Conservation (phyloP, 1,284 basidiomycete species). For the Ustilago bromivora region DNA sequence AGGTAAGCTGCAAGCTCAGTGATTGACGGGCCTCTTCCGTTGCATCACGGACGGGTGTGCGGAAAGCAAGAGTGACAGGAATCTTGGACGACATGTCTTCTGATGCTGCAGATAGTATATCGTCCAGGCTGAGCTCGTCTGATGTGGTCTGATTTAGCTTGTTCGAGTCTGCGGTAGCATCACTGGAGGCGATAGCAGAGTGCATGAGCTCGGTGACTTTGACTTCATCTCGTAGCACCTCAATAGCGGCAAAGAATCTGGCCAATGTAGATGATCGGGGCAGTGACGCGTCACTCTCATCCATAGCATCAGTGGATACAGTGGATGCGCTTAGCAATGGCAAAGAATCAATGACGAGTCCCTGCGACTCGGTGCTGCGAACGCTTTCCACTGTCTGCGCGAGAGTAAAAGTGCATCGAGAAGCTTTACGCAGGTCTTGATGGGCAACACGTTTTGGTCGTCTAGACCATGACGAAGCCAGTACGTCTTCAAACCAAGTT, state of each 20-base stretch:
- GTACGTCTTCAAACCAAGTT: slow-evolving; percentile 47
- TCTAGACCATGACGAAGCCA: slow-evolving; percentile 35
- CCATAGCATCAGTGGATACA: slow-evolving; percentile 22
- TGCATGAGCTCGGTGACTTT: slow-evolving; percentile 48
- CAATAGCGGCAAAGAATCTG: slow-evolving; percentile 45
- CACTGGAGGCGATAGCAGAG: slow-evolving; percentile 33
- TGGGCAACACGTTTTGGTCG: slow-evolving; percentile 9
- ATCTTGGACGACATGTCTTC: slow-evolving; percentile 11
- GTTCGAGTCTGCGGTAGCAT: neutral
- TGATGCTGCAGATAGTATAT: slow-evolving; percentile 20
- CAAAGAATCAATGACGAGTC: slow-evolving; percentile 41
- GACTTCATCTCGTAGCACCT: slow-evolving; percentile 45
- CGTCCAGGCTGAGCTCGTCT: slow-evolving; percentile 28
- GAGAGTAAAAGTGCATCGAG: slow-evolving; percentile 40
- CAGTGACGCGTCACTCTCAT: slow-evolving; percentile 11
- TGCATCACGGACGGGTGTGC: slow-evolving; percentile 17
- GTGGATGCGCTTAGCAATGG: slow-evolving; percentile 15
- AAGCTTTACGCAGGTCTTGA: neutral
- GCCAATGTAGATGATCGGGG: slow-evolving; percentile 17
- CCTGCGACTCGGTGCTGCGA: slow-evolving; percentile 39
- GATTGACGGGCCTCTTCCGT: slow-evolving; percentile 22
- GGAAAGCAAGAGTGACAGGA: slow-evolving; percentile 45
- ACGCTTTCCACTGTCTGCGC: slow-evolving; percentile 42
- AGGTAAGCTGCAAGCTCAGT: slow-evolving; percentile 34
- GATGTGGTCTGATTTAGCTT: neutral